Evolutionary conservation across 768 basidiomycete species (phyloP).

Genomic region (Leccinum incarnatum): DNA sequence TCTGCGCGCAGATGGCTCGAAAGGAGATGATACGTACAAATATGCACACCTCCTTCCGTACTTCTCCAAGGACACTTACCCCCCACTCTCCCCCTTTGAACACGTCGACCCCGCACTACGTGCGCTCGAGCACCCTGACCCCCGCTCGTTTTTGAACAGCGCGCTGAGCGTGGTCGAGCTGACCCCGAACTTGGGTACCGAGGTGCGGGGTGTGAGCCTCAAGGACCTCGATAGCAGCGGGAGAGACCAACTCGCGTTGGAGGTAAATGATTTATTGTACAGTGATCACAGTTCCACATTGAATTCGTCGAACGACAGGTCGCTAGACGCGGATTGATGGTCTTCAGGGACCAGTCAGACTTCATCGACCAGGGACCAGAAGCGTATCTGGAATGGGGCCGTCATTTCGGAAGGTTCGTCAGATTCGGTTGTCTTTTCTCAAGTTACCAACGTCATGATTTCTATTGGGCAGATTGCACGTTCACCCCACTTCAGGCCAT

Average conservation of each 20-base stretch:
- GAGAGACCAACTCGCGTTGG: constrained; percentile 70
- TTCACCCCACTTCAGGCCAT: constrained; percentile 82
- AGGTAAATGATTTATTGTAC: constrained; percentile 38
- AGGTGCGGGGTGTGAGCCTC: constrained; percentile 69
- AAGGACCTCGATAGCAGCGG: constrained; percentile 53
- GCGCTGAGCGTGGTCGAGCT: constrained; percentile 58
- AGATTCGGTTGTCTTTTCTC: background rate
- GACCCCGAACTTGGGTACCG: constrained; percentile 73
- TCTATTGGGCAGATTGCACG: constrained; percentile 51
- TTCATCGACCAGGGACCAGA: constrained; percentile 72
- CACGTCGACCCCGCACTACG: constrained; percentile 75
- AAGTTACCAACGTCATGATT: background rate
- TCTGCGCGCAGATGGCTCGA: constrained; percentile 2
- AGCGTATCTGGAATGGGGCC: constrained; percentile 68
- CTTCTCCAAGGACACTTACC: constrained; percentile 58
- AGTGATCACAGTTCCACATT: constrained; percentile 1
- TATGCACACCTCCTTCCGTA: constrained; percentile 71
- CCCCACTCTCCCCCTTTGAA: constrained; percentile 68
- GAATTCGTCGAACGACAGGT: constrained; percentile 41
- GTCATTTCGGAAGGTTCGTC: constrained; percentile 59
- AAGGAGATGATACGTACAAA: constrained; percentile 40
- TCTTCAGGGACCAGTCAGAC: constrained; percentile 74
- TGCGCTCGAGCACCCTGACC: constrained; percentile 64
- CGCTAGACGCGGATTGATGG: constrained; percentile 65
- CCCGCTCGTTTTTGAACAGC: constrained; percentile 62